These are phyloP conservation scores for Rhynchosporium secalis DNA, from an alignment of 2,329 filamentous ascomycete species.

Conservation along the genomic window DNA sequence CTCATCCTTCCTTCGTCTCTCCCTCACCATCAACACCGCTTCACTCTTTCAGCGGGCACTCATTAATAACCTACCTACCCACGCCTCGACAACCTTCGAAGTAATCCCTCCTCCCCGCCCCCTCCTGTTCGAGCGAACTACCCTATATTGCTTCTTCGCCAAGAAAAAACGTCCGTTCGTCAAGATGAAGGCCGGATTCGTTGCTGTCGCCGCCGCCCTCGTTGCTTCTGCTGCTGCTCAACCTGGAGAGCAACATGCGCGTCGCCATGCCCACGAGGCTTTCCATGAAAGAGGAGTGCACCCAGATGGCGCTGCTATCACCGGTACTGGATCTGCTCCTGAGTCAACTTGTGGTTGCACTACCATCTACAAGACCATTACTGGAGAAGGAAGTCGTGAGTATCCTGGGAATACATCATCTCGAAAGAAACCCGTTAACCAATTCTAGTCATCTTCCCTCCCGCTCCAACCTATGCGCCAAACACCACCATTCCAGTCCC, in stretches of 20 bases:
- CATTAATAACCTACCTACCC: conserved; percentile 48
- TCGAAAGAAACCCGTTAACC: conserved; percentile 11
- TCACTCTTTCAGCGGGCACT: conserved; percentile 89
- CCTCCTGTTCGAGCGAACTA: conserved; percentile 18
- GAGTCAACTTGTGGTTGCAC: conserved; percentile 65
- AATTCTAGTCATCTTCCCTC: conserved; percentile 32
- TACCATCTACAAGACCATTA: conserved; percentile 71
- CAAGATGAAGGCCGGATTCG: conserved; percentile 74
- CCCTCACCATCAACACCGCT: conserved; percentile 56
- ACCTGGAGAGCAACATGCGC: conserved; percentile 46
- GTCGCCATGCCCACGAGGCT: conserved; percentile 62
- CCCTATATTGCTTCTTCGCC: conserved; percentile 19
- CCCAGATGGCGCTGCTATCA: conserved; percentile 18
- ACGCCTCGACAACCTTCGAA: conserved; percentile 20
- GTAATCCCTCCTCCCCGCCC: conserved; percentile 20
- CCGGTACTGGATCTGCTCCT: conserved; percentile 27
- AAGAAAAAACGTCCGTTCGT: conserved; percentile 19
- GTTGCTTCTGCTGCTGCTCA: conserved; percentile 56
- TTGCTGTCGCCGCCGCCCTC: conserved; percentile 63
- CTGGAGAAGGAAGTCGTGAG: conserved; percentile 66
- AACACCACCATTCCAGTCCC: conserved; percentile 38
- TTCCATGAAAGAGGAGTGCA: conserved; percentile 52
- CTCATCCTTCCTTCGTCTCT: conserved; percentile 47
- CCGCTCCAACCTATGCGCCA: conserved; percentile 28
- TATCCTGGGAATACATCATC: conserved; percentile 25